These are phyloP conservation scores for Syncephalastrum monosporum DNA, from an alignment of 371 early-diverging fungal species.

Conservation along the genomic window DNA sequence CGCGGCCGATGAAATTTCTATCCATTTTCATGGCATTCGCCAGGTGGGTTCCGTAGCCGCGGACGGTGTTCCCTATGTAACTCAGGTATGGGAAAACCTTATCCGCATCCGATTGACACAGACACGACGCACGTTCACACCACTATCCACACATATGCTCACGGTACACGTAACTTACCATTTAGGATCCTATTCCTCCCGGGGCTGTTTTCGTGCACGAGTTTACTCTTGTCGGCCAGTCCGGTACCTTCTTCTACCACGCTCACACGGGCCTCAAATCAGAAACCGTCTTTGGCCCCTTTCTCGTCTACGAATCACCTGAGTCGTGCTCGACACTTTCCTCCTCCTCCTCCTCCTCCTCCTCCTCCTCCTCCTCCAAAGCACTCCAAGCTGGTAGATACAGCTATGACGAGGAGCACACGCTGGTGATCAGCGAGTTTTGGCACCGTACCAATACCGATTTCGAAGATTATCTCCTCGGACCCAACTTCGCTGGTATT, in stretches of 20 bases:
- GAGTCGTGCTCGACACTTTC: slow-evolving; percentile 4
- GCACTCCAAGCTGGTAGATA: slow-evolving; percentile 1
- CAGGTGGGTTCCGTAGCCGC: slow-evolving; percentile 34
- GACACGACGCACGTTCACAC: no score
- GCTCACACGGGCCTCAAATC: slow-evolving; percentile 47
- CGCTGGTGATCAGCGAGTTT: slow-evolving; percentile 45
- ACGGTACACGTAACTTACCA: no score
- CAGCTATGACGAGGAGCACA: slow-evolving; percentile 42
- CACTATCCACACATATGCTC: no score
- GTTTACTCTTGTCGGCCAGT: slow-evolving; percentile 37
- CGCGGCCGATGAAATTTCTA: slow-evolving; percentile 23
- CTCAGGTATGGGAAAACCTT: slow-evolving; percentile 27
- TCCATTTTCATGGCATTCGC: slow-evolving; percentile 51
- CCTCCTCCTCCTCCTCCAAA: not conserved
- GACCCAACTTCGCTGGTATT: slow-evolving; percentile 29
- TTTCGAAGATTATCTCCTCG: slow-evolving; percentile 29
- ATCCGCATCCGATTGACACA: no score
- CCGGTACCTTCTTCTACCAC: slow-evolving; percentile 62
- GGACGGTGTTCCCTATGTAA: slow-evolving; percentile 63
- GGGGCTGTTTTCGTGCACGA: slow-evolving; percentile 51
- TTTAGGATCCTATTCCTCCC: slow-evolving; percentile 48
- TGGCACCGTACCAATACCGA: slow-evolving; percentile 37
- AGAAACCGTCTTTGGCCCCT: slow-evolving; percentile 47
- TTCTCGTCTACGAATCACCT: slow-evolving; percentile 44
- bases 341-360: no score